Conservation (phyloP, 768 basidiomycete species). For the Phaeotremella skinneri region DNA sequence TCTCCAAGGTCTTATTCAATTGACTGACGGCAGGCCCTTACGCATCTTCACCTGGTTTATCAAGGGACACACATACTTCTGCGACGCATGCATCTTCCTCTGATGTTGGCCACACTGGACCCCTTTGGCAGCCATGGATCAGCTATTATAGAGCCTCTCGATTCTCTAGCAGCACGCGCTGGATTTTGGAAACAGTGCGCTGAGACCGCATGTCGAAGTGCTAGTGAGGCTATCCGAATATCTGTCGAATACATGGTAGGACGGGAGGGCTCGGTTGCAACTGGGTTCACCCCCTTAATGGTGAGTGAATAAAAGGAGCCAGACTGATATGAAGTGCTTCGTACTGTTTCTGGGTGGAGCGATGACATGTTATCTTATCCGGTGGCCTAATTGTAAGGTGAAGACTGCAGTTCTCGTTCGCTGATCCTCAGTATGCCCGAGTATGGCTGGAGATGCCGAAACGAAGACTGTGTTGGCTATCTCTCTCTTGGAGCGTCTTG, state of each 20-base stretch:
- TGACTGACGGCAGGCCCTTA: not conserved
- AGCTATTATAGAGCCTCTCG: not conserved
- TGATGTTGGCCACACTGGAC: not conserved
- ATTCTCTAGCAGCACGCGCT: not conserved
- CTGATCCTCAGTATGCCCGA: not conserved
- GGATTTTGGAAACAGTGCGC: not conserved
- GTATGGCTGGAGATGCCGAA: not conserved
- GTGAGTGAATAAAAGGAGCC: not conserved
- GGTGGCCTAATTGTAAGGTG: not conserved
- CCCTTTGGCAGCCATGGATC: not conserved
- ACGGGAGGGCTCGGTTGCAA: not conserved
- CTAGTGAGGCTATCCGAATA: not conserved
- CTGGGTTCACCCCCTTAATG: not conserved
- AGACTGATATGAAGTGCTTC: not conserved
- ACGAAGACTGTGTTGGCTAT: not conserved
- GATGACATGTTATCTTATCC: not conserved
- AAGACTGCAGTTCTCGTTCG: not conserved
- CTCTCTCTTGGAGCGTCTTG: not conserved
- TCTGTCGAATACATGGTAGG: not conserved
- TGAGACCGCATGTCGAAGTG: not conserved
- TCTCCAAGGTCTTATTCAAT: not conserved
- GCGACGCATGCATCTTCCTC: not conserved
- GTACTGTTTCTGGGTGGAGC: not conserved
- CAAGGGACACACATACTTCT: not conserved
- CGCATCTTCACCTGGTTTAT: not conserved